Evolutionary conservation across 495 filamentous ascomycete genomes (phyloP), one percentile per base, ranked within the genome.

Genomic region (Tuber borchii): DNA sequence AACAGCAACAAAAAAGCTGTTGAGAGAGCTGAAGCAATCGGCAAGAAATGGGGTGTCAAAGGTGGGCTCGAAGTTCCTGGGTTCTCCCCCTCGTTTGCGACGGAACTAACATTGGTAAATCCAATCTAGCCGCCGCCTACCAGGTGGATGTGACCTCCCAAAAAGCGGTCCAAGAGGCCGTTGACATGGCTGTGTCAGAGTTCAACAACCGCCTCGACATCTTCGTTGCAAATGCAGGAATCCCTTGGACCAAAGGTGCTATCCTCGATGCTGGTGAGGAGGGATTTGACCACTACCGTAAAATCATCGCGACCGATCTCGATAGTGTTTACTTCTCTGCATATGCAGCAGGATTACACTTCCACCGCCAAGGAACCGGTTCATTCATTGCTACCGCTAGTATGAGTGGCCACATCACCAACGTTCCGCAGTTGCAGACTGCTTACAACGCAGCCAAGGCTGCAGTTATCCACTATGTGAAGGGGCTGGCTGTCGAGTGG

Each of bases 371-470:
- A 82, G 81, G 82, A 10, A 70, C 73, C 31, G 82, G 82, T 40
- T 77, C 74, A 40, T 83, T 83, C 69, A 83, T 83, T 56, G 82
- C 82, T 43, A 83, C 82, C 6, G 81, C 82, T 2, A 82, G 79
- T 17, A 83, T 83, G 74, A 81, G 78, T 14, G 81, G 91, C 4
- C 93, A 95, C 83, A 92, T 97, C 79, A 92, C 90, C 80, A 97
- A 97, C 81, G 88, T 94, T 73, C 94, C 94, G 22, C 93, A 97
- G 85, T 82, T 93, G 77, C 94, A 97, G 84, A 87, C 91, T 17
- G 89, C 91, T 31, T 97, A 97, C 84, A 97, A 97, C 80, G 91
- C 92, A 7, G 91, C 92, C 51, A 97, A 97, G 86, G 91, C 93
- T 17, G 94, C 88, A 17, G 88, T 95, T 26, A 91, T 93, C 72